These are phyloP conservation scores for Spathaspora arborariae DNA, from an alignment of 805 yeast species.

Conservation along the genomic window DNA sequence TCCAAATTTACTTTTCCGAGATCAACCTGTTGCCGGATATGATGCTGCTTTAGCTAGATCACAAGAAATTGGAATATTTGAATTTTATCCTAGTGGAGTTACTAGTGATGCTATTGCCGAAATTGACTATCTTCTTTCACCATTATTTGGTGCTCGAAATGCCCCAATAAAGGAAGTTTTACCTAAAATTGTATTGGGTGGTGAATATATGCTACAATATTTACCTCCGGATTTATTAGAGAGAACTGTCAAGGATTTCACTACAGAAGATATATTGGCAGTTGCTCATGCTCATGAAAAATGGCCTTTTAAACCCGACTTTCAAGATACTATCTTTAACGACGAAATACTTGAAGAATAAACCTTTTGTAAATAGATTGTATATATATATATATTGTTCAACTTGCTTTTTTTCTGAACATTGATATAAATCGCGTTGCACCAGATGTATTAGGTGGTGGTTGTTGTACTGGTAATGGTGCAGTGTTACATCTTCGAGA, in stretches of 20 bases:
- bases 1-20: constrained; percentile 32
- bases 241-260: constrained; percentile 46
- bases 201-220: constrained; percentile 42
- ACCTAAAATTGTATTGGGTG: constrained; percentile 77
- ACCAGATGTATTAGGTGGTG: background rate
- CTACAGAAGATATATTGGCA: constrained; percentile 49
- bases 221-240: constrained; percentile 34
- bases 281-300: constrained; percentile 50
- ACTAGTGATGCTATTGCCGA: constrained; percentile 36
- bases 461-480: background rate
- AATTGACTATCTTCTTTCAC: constrained; percentile 3
- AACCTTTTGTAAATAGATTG: background rate
- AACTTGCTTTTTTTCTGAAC: background rate
- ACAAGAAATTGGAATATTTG: constrained; percentile 50
- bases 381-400: background rate
- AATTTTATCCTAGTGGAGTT: constrained; percentile 43
- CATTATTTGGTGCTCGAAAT: constrained; percentile 1
- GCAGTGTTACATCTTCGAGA: background rate
- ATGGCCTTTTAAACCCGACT: constrained; percentile 86
- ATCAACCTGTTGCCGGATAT: constrained; percentile 27
- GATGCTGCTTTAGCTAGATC: constrained; percentile 17
- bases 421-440: background rate
- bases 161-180: constrained; percentile 3
- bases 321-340: constrained; percentile 11
- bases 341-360: background rate